Evolutionary conservation across 768 basidiomycete species (phyloP), one percentile per base, ranked within the genome.

Genomic region (Stropharia rugosoannulata): DNA sequence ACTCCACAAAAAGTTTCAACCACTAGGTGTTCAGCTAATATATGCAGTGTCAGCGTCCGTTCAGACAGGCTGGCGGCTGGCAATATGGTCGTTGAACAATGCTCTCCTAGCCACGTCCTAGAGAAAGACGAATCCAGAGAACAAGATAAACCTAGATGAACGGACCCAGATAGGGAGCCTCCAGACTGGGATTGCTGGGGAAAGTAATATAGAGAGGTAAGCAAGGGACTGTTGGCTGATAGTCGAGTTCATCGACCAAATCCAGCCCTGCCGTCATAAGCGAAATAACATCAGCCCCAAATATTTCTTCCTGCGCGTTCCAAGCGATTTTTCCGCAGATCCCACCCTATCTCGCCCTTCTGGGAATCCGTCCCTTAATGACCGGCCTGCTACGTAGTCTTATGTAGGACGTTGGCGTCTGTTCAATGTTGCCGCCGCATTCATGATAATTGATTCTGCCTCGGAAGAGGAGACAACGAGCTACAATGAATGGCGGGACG

Each of bases 281-380:
- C 51, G 51, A 52, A 52, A 52, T 52, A 52, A 40, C 51, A 52
- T 52, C 51, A 52, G 42, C 42, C 42, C 51, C 27, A 52, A 52
- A 43, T 43, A 43, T 36, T 52, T 44, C 40, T 43, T 10, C 42
- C 9, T 32, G 29, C 5, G 29, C 11, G 18, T 52, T 44, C 51
- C 51, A 52, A 18, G 51, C 36, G 42, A 44, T 52, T 43, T 52
- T 52, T 43, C 51, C 51, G 51, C 18, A 35, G 29, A 16, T 52
- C 51, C 51, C 51, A 52, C 51, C 41, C 51, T 51, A 32, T 32
- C 29, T 32, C 29, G 9, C 22, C 22, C 22, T 32, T 49, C 35
- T 27, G 37, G 16, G 47, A 49, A 49, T 37, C 32, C 19, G 35
- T 49, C 16, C n/a, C 35, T 35, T 18, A 32, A 32, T 10, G 29